phyloP scores from a whole-genome alignment of 2,329 filamentous ascomycete genomes.

The Pseudogymnoascus sp. region DNA sequence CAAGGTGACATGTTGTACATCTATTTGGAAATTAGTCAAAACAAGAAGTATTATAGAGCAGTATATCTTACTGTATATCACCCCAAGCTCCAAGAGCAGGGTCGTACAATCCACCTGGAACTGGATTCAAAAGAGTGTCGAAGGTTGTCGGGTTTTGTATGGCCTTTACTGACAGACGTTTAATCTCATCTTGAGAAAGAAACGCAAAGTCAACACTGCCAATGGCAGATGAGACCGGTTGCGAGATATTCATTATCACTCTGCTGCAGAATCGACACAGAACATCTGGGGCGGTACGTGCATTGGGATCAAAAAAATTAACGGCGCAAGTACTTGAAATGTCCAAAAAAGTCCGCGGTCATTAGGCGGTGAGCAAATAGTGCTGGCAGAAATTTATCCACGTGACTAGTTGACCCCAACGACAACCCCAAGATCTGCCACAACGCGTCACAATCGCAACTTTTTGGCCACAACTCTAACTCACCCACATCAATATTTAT shows the following conservation, averaged over 20 bases:
- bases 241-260: slow-evolving; percentile 58
- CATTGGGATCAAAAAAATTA: slow-evolving; percentile 8
- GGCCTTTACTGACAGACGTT: slow-evolving; percentile 80
- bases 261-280: neutral
- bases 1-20: slow-evolving; percentile 86
- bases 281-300: slow-evolving; percentile 9
- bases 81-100: slow-evolving; percentile 83
- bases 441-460: neutral
- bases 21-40: slow-evolving; percentile 36
- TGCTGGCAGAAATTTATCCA: slow-evolving; percentile 4
- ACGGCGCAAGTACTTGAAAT: slow-evolving; percentile 5
- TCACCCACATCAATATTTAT: neutral
- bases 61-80: slow-evolving; percentile 61
- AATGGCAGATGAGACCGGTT: slow-evolving; percentile 76
- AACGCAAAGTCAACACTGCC: slow-evolving; percentile 84
- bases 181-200: slow-evolving; percentile 73
- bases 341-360: slow-evolving; percentile 6
- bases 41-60: neutral
- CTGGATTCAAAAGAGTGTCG: slow-evolving; percentile 79
- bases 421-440: neutral
- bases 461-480: neutral
- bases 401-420: slow-evolving; percentile 8
- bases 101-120: slow-evolving; percentile 88
- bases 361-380: slow-evolving; percentile 4
- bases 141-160: slow-evolving; percentile 94